Evolutionary conservation across 495 filamentous ascomycete genomes (phyloP).

Genomic region (Recurvomyces mirabilis): DNA sequence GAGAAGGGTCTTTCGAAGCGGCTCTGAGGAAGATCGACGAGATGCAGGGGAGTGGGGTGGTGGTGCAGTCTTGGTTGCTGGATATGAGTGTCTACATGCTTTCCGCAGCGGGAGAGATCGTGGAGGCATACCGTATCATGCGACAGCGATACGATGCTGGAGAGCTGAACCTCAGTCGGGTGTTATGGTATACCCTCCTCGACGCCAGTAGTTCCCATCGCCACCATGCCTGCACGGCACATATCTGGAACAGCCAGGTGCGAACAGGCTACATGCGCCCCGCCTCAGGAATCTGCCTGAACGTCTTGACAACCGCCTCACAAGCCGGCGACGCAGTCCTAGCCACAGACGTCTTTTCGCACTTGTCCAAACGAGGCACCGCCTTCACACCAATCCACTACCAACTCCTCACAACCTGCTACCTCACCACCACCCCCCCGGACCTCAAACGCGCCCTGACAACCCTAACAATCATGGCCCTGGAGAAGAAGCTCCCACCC

Average conservation of each 20-base stretch:
- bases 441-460: constrained; percentile 33
- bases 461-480: constrained; percentile 57
- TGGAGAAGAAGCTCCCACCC: constrained; percentile 42
- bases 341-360: constrained; percentile 53
- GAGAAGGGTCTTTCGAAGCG: constrained; percentile 71
- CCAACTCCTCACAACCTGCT: constrained; percentile 59
- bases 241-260: constrained; percentile 53
- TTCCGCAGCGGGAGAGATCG: constrained; percentile 56
- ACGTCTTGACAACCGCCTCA: constrained; percentile 59
- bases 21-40: constrained; percentile 61
- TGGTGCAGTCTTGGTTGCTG: constrained; percentile 58
- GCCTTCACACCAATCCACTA: constrained; percentile 56
- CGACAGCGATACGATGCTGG: constrained; percentile 39
- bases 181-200: constrained; percentile 61
- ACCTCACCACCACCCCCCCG: constrained; percentile 37
- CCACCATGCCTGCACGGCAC: constrained; percentile 34
- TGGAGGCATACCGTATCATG: constrained; percentile 60
- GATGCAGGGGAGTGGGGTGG: constrained; percentile 47
- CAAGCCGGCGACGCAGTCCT: constrained; percentile 52
- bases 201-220: constrained; percentile 47
- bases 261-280: constrained; percentile 52
- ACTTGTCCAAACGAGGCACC: constrained; percentile 35
- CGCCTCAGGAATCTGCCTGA: constrained; percentile 48
- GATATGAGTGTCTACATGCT: constrained; percentile 63
- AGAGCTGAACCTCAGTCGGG: constrained; percentile 34